Percentiles rank a stretch among this genome's conserved stretches.
phyloP scores from a whole-genome alignment of 2,329 filamentous ascomycete genomes.

The Emergomyces pasteurianus region DNA sequence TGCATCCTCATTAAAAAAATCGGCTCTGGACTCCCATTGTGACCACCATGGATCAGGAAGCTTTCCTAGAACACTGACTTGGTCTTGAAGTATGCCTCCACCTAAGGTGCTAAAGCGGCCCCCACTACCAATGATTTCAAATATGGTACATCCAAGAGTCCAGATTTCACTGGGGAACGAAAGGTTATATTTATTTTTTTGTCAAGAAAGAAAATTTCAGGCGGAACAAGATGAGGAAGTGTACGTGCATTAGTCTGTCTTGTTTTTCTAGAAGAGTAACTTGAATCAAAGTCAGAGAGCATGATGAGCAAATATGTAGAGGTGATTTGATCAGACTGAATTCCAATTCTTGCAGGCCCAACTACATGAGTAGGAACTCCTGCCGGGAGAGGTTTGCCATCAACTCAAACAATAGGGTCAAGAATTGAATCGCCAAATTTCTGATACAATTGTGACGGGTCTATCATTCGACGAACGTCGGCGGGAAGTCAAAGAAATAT shows the following conservation, averaged over 20 bases:
- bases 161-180: slow-evolving; percentile 11
- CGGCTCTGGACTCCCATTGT: slow-evolving; percentile 6
- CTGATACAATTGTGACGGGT: slow-evolving; percentile 8
- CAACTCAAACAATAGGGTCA: slow-evolving; percentile 8
- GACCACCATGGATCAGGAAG: slow-evolving; percentile 8
- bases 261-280: slow-evolving; percentile 5
- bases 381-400: slow-evolving; percentile 7
- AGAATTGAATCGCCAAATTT: slow-evolving; percentile 9
- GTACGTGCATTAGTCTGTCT: slow-evolving; percentile 5
- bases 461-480: slow-evolving; percentile 6
- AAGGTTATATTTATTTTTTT: slow-evolving; percentile 4
- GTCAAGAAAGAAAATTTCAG: slow-evolving; percentile 7
- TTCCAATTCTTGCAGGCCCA: slow-evolving; percentile 4
- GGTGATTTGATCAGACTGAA: slow-evolving; percentile 7
- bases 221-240: slow-evolving; percentile 8
- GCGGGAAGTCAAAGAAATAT: slow-evolving; percentile 9
- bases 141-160: slow-evolving; percentile 10
- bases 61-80: slow-evolving; percentile 8
- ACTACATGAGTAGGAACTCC: slow-evolving; percentile 9
- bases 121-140: slow-evolving; percentile 9
- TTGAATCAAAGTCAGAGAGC: slow-evolving; percentile 8
- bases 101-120: too few relatives aligned
- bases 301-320: slow-evolving; percentile 4
- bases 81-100: slow-evolving; percentile 10
- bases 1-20: slow-evolving; percentile 10